These are phyloP conservation scores for Anisodus tanguticus DNA, from an alignment of 257 asterid genomes.

Conservation along the genomic window DNA sequence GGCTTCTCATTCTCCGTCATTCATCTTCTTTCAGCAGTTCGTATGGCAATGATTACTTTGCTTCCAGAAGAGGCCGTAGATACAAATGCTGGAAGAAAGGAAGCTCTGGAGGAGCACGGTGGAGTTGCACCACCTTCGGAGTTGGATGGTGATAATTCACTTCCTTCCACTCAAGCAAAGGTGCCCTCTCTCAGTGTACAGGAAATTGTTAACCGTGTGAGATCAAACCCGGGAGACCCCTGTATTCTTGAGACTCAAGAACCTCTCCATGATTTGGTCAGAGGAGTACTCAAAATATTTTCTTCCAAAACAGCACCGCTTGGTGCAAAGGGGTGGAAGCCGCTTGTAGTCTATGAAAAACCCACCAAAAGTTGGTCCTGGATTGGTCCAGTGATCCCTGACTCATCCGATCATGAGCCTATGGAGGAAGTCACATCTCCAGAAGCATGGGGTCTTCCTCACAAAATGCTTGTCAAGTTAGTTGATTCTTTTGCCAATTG, in stretches of 20 bases:
- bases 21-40: slow-evolving; percentile 97
- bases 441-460: slow-evolving; percentile 95
- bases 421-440: slow-evolving; percentile 89
- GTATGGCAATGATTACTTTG: slow-evolving; percentile 74
- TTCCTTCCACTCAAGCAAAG: slow-evolving; percentile 53
- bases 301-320: slow-evolving; percentile 93
- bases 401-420: slow-evolving; percentile 57
- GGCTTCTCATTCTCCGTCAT: slow-evolving; percentile 91
- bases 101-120: slow-evolving; percentile 42
- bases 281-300: slow-evolving; percentile 92
- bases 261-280: slow-evolving; percentile 93
- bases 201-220: slow-evolving; percentile 85
- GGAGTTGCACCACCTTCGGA: slow-evolving; percentile 48
- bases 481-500: slow-evolving; percentile 96
- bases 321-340: slow-evolving; percentile 99
- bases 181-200: slow-evolving; percentile 74
- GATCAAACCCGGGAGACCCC: slow-evolving; percentile 93
- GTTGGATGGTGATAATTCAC: slow-evolving; percentile 46
- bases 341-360: slow-evolving; percentile 83
- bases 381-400: slow-evolving; percentile 75
- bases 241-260: slow-evolving; percentile 95
- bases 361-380: slow-evolving; percentile 87
- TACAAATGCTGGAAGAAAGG: slow-evolving; percentile 53
- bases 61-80: slow-evolving; percentile 68
- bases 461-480: slow-evolving; percentile 92